Base-by-base conservation (phyloP, 1,284 basidiomycete genomes). In the Cryptococcus sp. region DNA sequence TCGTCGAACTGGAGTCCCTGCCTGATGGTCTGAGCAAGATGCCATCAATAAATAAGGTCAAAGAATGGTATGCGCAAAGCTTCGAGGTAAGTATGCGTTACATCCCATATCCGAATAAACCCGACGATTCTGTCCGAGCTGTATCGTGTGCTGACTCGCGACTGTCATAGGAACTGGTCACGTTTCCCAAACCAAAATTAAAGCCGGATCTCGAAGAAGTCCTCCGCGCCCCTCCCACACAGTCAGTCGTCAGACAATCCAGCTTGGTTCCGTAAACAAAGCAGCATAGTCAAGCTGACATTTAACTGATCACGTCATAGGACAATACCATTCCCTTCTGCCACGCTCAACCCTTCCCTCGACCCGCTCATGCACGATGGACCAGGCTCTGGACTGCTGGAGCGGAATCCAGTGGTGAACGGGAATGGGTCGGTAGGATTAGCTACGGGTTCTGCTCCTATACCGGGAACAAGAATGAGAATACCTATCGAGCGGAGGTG, bases 1-100 rank as follows among this genome's bases (percentile, higher is more conserved):
- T 96, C 44, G 94, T 95, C 75, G 95, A 99, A 80, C 86, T 99
- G 41, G 93, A 98, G 71, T 88, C 93, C 68, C 84, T 99, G 5
- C 95, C 96, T 0, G 90, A 97, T 78, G 89, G 92, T 53, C 83
- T 99, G 60, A 88, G 88, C 70, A 86, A 87, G 58, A 97, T 96
- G 94, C 87, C 90, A 0, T 91, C 89, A 49, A 98, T 99, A 66
- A 86, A 89, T 65, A 93, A 91, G 73, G 95, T 99, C 65, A 95
- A 95, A 82, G 88, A 96, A 73, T 99, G 95, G 95, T 99, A 99
- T 75, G 95, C 94, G 0, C 92, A 99, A 81, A 94, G 91, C 17
- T 99, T 99, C 73, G 91, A 98, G 84, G 93, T 93, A 55, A 62
- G 85, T 81, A 50, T 13, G 17, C 16, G 16, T 45, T 44, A 31